Evolutionary conservation across 345 rosid genomes (phyloP).

Genomic region (Lumnitzera littorea): DNA sequence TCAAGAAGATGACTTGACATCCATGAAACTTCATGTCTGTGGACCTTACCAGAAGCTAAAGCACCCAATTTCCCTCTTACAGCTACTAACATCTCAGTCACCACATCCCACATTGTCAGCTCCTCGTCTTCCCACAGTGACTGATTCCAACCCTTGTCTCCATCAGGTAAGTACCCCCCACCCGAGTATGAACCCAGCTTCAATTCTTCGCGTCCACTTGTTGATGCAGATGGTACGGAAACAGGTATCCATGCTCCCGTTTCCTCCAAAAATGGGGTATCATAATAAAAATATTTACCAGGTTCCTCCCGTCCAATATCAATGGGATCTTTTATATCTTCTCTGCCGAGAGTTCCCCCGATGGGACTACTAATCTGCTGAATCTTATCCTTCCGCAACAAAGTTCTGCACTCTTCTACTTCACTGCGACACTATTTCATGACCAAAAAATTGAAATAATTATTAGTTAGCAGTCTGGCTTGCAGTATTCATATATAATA

Average conservation of each 20-base stretch:
- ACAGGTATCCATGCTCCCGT: constrained; percentile 26
- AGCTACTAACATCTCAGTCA: constrained; percentile 21
- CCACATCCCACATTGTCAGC: constrained; percentile 27
- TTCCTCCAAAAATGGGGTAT: constrained; percentile 23
- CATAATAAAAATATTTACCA: constrained; percentile 20
- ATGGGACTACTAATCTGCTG: no score
- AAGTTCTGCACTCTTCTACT: no score
- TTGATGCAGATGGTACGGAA: constrained; percentile 19
- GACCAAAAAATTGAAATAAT: no score
- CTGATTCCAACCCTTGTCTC: constrained; percentile 18
- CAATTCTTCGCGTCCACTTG: constrained; percentile 16
- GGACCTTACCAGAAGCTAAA: constrained; percentile 16
- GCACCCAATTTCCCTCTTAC: constrained; percentile 19
- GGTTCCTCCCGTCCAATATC: constrained; percentile 4
- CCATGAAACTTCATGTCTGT: constrained; percentile 15
- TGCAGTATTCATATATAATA: no score
- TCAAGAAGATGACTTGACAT: constrained; percentile 22
- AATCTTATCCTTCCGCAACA: no score
- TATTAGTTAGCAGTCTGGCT: no score
- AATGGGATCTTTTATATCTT: no score
- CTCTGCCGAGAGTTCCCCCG: no score
- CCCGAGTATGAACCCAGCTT: constrained; percentile 11
- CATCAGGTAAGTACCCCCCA: constrained; percentile 20
- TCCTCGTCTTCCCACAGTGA: constrained; percentile 16
- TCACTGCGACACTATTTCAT: no score